Conservation (phyloP, 2,329 filamentous ascomycete genomes). For the Sporothrix schenckii region DNA sequence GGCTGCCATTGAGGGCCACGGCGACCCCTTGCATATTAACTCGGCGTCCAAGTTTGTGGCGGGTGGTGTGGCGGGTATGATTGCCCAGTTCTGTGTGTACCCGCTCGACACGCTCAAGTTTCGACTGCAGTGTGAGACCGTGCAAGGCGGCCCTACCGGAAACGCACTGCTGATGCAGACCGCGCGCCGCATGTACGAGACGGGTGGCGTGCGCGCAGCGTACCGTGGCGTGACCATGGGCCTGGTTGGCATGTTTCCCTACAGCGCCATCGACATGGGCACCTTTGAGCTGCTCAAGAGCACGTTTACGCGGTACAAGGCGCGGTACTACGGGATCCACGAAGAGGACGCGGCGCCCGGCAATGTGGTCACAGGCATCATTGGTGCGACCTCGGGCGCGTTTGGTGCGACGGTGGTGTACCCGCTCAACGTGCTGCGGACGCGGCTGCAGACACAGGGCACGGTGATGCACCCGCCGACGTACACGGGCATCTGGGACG, state of each 20-base stretch:
- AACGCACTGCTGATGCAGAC: conserved; percentile 82
- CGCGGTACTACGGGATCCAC: conserved; percentile 68
- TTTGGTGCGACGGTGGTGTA: conserved; percentile 94
- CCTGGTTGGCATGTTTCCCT: conserved; percentile 94
- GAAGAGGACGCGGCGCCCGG: conserved; percentile 82
- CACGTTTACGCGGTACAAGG: conserved; percentile 69
- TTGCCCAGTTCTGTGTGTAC: conserved; percentile 96
- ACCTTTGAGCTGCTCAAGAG: conserved; percentile 93
- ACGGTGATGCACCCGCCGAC: conserved; percentile 88
- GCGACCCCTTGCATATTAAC: conserved; percentile 76
- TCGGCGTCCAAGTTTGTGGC: conserved; percentile 87
- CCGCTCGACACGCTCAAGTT: conserved; percentile 84
- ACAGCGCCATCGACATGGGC: conserved; percentile 93
- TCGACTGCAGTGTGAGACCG: conserved; percentile 89
- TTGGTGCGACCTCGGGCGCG: conserved; percentile 88
- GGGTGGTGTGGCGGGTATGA: conserved; percentile 89
- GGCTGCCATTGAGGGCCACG: conserved; percentile 83
- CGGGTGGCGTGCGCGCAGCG: conserved; percentile 73
- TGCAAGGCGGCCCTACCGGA: conserved; percentile 79
- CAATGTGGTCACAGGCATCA: conserved; percentile 81
- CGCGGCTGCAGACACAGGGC: conserved; percentile 89
- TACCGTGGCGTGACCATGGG: conserved; percentile 95
- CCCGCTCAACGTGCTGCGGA: conserved; percentile 89
- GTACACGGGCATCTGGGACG: conserved; percentile 89
- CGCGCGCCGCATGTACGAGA: conserved; percentile 80